Conservation (phyloP, 257 asterid species). For the Datura wrightii region DNA sequence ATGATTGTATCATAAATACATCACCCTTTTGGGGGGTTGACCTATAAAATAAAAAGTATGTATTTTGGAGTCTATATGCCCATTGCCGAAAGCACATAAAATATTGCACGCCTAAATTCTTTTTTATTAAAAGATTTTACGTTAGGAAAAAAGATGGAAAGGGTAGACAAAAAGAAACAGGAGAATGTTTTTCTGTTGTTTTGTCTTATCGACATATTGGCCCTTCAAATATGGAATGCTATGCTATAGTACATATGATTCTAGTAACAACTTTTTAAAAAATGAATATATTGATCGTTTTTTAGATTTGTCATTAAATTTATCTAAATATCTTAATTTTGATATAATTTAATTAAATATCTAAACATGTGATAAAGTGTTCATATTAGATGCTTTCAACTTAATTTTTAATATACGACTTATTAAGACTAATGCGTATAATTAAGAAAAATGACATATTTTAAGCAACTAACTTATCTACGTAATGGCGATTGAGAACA, state of each 20-base stretch:
- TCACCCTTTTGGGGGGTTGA: conserved; percentile 19
- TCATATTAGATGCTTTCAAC: background rate
- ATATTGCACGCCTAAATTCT: conserved; percentile 28
- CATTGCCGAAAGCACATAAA: conserved; percentile 15
- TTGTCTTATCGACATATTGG: conserved; percentile 21
- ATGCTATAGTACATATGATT: background rate
- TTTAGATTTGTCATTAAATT: background rate
- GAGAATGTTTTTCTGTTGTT: conserved; percentile 23
- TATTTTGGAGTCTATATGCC: background rate
- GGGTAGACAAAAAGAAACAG: conserved; percentile 14
- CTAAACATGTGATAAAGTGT: background rate
- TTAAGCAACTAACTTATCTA: no score
- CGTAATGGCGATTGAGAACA: background rate
- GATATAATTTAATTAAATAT: background rate
- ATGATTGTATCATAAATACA: conserved; percentile 30
- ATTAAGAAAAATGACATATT: no score
- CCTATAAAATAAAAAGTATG: background rate
- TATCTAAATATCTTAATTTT: no score
- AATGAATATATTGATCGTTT: background rate
- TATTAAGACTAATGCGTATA: no score
- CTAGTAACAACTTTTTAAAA: background rate
- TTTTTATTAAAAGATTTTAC: background rate
- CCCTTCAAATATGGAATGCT: conserved; percentile 16
- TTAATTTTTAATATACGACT: background rate
- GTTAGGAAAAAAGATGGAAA: background rate